phyloP scores from a whole-genome alignment of 1,139 yeast genomes.

The Hansenula sp. region DNA sequence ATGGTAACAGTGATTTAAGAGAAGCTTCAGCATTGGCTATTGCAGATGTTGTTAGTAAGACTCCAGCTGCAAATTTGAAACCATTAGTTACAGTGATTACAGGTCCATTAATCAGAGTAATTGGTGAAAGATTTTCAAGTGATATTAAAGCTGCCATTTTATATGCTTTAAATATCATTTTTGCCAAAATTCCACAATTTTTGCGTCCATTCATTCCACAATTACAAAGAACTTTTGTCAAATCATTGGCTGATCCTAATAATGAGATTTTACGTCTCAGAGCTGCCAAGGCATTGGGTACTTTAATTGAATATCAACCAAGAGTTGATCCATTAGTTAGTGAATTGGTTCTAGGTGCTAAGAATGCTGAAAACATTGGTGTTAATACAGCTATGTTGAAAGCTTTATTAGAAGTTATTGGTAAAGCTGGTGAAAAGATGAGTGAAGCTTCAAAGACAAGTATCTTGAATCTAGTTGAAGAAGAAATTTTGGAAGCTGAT shows the following conservation, averaged over 20 bases:
- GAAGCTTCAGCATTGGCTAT: conserved; percentile 86
- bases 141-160: conserved; percentile 92
- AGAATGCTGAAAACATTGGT: conserved; percentile 52
- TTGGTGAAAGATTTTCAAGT: conserved; percentile 90
- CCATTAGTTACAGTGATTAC: conserved; percentile 92
- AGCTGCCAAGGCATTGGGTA: conserved; percentile 90
- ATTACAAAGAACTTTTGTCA: conserved; percentile 93
- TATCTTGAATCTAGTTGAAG: conserved; percentile 73
- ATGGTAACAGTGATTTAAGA: conserved; percentile 80
- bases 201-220: conserved; percentile 96
- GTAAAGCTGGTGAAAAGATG: conserved; percentile 74
- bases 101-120: conserved; percentile 96
- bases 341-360: conserved; percentile 77
- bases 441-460: conserved; percentile 67
- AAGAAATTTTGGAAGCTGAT: conserved; percentile 53
- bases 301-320: conserved; percentile 84
- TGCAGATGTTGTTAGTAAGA: conserved; percentile 81
- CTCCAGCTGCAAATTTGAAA: conserved; percentile 76
- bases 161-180: conserved; percentile 72
- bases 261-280: conserved; percentile 72
- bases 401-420: conserved; percentile 80
- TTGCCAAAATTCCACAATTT: conserved; percentile 82
- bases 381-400: conserved; percentile 82
- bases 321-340: conserved; percentile 89
- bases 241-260: conserved; percentile 74